Percentiles rank a stretch among this genome's conserved stretches.
Evolutionary conservation across 2,329 filamentous ascomycete species (phyloP).

Genomic region (Gnomoniopsis smithogilvyi): DNA sequence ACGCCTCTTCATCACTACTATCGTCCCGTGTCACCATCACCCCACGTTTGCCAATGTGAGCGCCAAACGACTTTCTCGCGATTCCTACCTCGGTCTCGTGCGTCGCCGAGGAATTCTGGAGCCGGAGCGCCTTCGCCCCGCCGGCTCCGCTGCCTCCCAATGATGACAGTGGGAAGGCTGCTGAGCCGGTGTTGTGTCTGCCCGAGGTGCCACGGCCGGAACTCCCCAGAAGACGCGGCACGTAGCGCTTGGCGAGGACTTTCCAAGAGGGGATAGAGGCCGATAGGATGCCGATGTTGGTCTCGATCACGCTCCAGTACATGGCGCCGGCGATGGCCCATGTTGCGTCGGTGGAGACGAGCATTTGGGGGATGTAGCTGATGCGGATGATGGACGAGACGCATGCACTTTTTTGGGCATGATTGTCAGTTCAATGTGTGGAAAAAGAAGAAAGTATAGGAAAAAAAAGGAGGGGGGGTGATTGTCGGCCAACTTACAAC

Average conservation of each 20-base stretch:
- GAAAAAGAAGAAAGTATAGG: neutral
- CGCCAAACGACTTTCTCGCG: neutral
- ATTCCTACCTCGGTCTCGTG: neutral
- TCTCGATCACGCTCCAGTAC: constrained; percentile 36
- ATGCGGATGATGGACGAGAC: constrained; percentile 44
- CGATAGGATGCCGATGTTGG: constrained; percentile 33
- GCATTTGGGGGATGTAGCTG: constrained; percentile 40
- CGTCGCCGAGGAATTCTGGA: neutral
- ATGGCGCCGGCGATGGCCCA: constrained; percentile 36
- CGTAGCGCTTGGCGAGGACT: constrained; percentile 32
- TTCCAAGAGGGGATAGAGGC: constrained; percentile 34
- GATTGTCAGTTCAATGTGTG: no score
- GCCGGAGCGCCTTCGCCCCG: neutral
- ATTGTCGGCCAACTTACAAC: constrained; percentile 26
- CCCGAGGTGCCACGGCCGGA: constrained; percentile 18
- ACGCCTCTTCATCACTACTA: constrained; percentile 3
- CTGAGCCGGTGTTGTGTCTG: neutral
- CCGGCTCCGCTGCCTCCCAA: neutral
- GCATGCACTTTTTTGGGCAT: constrained; percentile 33
- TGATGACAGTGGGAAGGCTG: constrained; percentile 17
- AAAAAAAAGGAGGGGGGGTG: neutral
- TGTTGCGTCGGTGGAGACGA: constrained; percentile 31
- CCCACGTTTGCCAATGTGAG: neutral
- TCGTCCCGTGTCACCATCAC: neutral
- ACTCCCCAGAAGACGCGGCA: constrained; percentile 33